A percentile compares a stretch with the other conserved stretches of the same genome.
Conservation (phyloP, 345 rosid genomes). For the Geranium brycei region DNA sequence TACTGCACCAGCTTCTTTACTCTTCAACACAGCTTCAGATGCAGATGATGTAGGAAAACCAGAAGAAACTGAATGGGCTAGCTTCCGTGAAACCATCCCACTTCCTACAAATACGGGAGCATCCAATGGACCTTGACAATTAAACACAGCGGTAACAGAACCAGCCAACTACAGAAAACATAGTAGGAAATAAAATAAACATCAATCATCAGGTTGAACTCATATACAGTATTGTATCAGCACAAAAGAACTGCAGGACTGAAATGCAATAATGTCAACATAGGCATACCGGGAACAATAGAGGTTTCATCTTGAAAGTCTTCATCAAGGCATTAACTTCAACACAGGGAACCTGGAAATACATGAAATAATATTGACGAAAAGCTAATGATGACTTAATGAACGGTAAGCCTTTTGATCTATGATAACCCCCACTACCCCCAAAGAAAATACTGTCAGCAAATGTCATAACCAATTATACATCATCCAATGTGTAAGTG, state of each 20-base stretch:
- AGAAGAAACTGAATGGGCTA: slow-evolving; percentile 39
- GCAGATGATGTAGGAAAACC: slow-evolving; percentile 67
- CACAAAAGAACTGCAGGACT: background rate
- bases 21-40: slow-evolving; percentile 71
- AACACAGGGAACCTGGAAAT: slow-evolving; percentile 70
- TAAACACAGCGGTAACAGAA: slow-evolving; percentile 88
- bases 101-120: slow-evolving; percentile 97
- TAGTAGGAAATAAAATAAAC: slow-evolving; percentile 5
- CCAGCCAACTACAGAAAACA: slow-evolving; percentile 77
- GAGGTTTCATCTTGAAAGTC: slow-evolving; percentile 85
- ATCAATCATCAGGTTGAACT: background rate
- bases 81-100: slow-evolving; percentile 86
- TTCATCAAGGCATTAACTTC: slow-evolving; percentile 88
- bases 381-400: slow-evolving; percentile 3
- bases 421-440: background rate
- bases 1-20: slow-evolving; percentile 94
- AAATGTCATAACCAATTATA: no score
- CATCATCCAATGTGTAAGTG: no score
- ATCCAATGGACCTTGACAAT: slow-evolving; percentile 95
- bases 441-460: no score
- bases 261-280: slow-evolving; percentile 1
- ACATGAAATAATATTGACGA: background rate
- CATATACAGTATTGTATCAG: no score
- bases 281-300: slow-evolving; percentile 62
- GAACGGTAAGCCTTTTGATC: slow-evolving; percentile 7